Conservation (phyloP, 2,329 filamentous ascomycete genomes). For the Aureobasidium sp. region DNA sequence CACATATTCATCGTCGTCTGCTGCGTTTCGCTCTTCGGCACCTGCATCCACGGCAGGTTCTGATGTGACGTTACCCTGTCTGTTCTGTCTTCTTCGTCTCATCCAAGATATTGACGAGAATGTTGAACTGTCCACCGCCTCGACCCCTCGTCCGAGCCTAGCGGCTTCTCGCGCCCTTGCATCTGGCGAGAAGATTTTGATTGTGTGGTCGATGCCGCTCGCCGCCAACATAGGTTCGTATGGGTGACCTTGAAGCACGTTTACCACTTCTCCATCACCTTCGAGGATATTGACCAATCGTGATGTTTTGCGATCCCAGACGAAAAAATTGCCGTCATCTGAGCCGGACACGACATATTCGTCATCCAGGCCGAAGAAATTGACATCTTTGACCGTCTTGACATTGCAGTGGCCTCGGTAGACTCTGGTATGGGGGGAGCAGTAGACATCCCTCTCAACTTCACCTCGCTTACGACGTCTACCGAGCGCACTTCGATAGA, state of each 20-base stretch:
- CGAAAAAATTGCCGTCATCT: slow-evolving; percentile 59
- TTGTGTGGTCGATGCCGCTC: slow-evolving; percentile 58
- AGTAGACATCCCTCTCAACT: slow-evolving; percentile 48
- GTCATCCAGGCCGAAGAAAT: slow-evolving; percentile 58
- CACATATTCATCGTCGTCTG: slow-evolving; percentile 32
- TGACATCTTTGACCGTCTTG: slow-evolving; percentile 61
- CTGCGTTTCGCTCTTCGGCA: slow-evolving; percentile 15
- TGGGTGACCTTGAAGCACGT: slow-evolving; percentile 59
- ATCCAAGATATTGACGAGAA: slow-evolving; percentile 32
- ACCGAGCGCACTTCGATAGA: slow-evolving; percentile 44
- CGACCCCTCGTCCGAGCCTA: slow-evolving; percentile 49
- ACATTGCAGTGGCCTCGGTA: slow-evolving; percentile 60
- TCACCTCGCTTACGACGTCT: slow-evolving; percentile 39
- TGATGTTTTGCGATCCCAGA: slow-evolving; percentile 57
- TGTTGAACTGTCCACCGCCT: slow-evolving; percentile 36
- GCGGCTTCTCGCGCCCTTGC: slow-evolving; percentile 49
- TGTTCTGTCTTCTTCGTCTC: slow-evolving; percentile 11
- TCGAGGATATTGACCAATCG: slow-evolving; percentile 57
- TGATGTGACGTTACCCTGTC: slow-evolving; percentile 17
- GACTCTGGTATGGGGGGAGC: slow-evolving; percentile 46
- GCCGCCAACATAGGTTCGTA: slow-evolving; percentile 60
- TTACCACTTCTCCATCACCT: slow-evolving; percentile 61
- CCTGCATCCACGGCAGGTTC: slow-evolving; percentile 21
- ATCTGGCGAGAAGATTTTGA: slow-evolving; percentile 61
- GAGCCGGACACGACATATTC: slow-evolving; percentile 61